These are phyloP conservation scores for Mangifera indica DNA, from an alignment of 345 rosid species.

Conservation along the genomic window DNA sequence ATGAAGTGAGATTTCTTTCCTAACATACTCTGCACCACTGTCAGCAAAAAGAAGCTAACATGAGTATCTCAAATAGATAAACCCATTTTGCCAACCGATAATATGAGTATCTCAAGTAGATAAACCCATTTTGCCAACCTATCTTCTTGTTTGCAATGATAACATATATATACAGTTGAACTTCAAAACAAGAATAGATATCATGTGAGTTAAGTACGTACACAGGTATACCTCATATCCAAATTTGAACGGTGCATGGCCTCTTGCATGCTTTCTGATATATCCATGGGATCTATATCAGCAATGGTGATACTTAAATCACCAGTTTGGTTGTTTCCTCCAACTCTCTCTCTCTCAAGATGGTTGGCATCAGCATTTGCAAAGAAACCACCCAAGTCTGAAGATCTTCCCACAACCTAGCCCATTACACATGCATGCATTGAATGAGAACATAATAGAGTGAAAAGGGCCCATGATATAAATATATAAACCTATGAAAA, in stretches of 20 bases:
- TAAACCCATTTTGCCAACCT: background rate
- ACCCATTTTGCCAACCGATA: conserved; percentile 8
- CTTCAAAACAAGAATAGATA: conserved; percentile 8
- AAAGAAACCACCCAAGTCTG: conserved; percentile 78
- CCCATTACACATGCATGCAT: conserved; percentile 26
- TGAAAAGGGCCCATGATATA: background rate
- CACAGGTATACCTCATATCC: conserved; percentile 76
- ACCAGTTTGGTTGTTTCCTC: conserved; percentile 41
- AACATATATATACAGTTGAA: background rate
- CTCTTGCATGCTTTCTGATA: conserved; percentile 98
- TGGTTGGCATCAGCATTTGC: conserved; percentile 63
- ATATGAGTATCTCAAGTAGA: conserved; percentile 24
- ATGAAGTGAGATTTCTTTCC: conserved; percentile 86
- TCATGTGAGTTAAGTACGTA: conserved; percentile 27
- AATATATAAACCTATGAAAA: background rate
- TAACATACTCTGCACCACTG: conserved; percentile 82
- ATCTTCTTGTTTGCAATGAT: conserved; percentile 1
- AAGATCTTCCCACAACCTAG: conserved; percentile 64
- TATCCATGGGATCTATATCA: conserved; percentile 85
- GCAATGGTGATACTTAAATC: conserved; percentile 36
- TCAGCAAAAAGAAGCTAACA: conserved; percentile 28
- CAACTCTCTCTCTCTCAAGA: conserved; percentile 45
- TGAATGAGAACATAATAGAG: conserved; percentile 16
- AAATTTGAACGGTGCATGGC: conserved; percentile 94
- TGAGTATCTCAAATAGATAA: conserved; percentile 23